Evolutionary conservation across 441 rosid species (phyloP).

Genomic region (Syzygium malaccense): DNA sequence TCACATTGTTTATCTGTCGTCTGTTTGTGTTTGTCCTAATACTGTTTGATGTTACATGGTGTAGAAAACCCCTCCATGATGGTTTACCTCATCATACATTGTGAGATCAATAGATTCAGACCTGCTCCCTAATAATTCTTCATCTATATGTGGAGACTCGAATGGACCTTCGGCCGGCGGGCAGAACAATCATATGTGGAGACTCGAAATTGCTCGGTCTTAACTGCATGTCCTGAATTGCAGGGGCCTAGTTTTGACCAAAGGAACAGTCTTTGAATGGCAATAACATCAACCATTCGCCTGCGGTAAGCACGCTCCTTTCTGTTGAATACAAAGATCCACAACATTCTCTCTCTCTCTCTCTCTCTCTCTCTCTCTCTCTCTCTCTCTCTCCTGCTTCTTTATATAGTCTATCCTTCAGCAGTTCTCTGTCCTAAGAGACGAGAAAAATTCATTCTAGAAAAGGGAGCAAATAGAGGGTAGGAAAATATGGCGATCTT

Average conservation of each 20-base stretch:
- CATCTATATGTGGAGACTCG: background rate
- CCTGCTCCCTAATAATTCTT: background rate
- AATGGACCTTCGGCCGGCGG: too few species aligned
- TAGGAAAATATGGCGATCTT: background rate
- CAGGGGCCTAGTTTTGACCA: background rate
- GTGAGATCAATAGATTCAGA: background rate
- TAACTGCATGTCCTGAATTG: background rate
- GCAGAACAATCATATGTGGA: too few species aligned
- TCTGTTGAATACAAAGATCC: background rate
- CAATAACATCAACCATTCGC: background rate
- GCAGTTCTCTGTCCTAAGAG: background rate
- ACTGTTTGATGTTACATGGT: accelerated
- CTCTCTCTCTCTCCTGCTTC: background rate
- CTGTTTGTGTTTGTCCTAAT: too few species aligned
- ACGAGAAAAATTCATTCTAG: background rate
- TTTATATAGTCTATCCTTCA: background rate
- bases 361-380: background rate
- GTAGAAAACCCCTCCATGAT: background rate
- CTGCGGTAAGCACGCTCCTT: background rate
- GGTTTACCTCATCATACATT: background rate
- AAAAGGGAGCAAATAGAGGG: background rate
- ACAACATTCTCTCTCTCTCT: background rate
- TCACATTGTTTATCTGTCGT: too few species aligned
- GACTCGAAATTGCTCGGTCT: background rate
- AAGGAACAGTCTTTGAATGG: background rate